Base-by-base conservation (phyloP, 768 basidiomycete genomes). In the Tylopilus cervinicoccineus region DNA sequence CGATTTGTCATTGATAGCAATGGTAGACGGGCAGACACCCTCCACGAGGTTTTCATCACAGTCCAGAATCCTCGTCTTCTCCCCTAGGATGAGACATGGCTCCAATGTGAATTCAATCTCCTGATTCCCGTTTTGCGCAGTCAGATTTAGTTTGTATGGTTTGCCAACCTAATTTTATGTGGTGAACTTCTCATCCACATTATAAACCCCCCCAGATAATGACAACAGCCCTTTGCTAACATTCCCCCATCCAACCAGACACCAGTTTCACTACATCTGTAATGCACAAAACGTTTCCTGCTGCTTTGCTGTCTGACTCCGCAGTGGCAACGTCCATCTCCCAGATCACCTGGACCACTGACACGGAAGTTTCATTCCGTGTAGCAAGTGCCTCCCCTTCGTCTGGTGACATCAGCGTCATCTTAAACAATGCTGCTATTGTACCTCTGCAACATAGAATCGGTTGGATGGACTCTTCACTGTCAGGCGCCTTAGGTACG, bases 31-130 rank as follows among this genome's bases (percentile, higher is more conserved):
- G 23, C 17, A 12, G 42, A 27, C 23, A 28, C 13, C 22, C 16
- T 16, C 24, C 37, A 28, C 33, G 38, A 45, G 43, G 38, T 34
- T 42, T 54, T 44, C 42, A 55, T 54, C 43, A 41, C 38, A 9
- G 24, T 28, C 27, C 19, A 36, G 20, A 16, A 24, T 22, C 5
- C 26, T 26, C 23, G 14, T 16, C 27, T 23, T 29, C 23, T 45
- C 19, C n/a, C 37, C 23, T 39, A 43, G 48, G 48, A 32, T 40
- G 41, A 27, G 26, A 37, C 14, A 24, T 34, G 48, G 28, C 23
- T 6, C 28, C 32, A 47, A 36, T 28, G 14, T 41, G 26, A 45
- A 10, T 19, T 33, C 24, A 11, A 16, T 24, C 33, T 31, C 28
- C n/a, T 32, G 42, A 32, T 45, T 33, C 47, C 47, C 43, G 28